phyloP scores from a whole-genome alignment of 768 basidiomycete genomes.

The Pisolithus tinctorius region DNA sequence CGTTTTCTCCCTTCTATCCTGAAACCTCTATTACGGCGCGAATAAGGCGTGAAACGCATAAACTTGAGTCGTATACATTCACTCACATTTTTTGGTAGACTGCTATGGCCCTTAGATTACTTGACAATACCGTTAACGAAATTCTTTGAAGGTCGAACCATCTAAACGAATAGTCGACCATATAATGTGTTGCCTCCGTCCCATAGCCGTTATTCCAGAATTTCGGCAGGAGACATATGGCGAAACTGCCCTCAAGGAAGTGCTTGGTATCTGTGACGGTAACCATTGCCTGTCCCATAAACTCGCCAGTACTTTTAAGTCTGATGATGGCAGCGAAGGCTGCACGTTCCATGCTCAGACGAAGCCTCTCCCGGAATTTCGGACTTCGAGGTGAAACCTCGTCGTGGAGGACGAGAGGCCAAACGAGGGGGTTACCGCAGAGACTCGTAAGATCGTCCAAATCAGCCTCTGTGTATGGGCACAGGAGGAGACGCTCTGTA shows the following conservation, averaged over 20 bases:
- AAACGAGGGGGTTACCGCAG: slow-evolving; percentile 26
- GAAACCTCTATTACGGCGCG: slow-evolving; percentile 29
- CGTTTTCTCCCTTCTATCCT: slow-evolving; percentile 32
- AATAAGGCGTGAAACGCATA: not conserved
- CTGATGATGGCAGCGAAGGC: slow-evolving; percentile 24
- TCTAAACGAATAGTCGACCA: slow-evolving; percentile 35
- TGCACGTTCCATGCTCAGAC: slow-evolving; percentile 18
- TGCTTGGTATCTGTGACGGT: slow-evolving; percentile 20
- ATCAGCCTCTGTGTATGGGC: slow-evolving; percentile 27
- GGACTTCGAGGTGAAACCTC: slow-evolving; percentile 9
- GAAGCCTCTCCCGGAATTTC: slow-evolving; percentile 14
- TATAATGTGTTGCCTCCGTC: slow-evolving; percentile 33
- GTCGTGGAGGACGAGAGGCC: slow-evolving; percentile 10
- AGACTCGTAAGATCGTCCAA: slow-evolving; percentile 23
- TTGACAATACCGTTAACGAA: slow-evolving; percentile 33
- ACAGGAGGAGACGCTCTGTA: slow-evolving; percentile 29
- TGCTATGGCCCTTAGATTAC: slow-evolving; percentile 32
- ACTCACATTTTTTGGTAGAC: slow-evolving; percentile 40
- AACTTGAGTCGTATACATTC: not conserved
- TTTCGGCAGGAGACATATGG: slow-evolving; percentile 23
- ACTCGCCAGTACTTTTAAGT: slow-evolving; percentile 21
- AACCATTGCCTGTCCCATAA: slow-evolving; percentile 28
- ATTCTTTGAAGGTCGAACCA: slow-evolving; percentile 35
- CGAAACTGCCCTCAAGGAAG: slow-evolving; percentile 24
- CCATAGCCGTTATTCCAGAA: slow-evolving; percentile 39